Base-by-base conservation (phyloP, 305 asterid species). In the Petunia hybrid region DNA sequence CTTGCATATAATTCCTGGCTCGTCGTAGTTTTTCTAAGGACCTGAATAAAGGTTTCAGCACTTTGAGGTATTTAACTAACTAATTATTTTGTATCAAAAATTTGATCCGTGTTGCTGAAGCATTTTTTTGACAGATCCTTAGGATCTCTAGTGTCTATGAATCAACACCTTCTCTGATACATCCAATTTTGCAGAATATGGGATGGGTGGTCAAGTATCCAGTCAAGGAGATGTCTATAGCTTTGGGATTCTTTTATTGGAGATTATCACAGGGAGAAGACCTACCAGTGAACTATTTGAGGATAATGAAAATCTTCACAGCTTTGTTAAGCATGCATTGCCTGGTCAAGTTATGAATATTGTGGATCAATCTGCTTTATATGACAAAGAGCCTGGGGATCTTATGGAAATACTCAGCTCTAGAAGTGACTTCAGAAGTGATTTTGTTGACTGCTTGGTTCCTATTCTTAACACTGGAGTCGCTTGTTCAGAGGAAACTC, bases 241-340 rank as follows among this genome's bases (percentile, higher is more conserved):
- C 48, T 85, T 51, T 81, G 88, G 87, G 8, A 78, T 87, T 42
- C 76, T 87, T n/a, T 46, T 87, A 7, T 14, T 87, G 46, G 89
- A 86, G 85, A 80, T 86, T 80, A 76, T 86, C 82, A 82, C 87
- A 1, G 78, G 82, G 16, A 78, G 53, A 75, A 81, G 80, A 46
- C 85, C 89, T 2, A 81, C 80, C 1, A 78, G 80, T 60, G 80
- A 86, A 73, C 12, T 8, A 71, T 79, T 86, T 10, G 9, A 75
- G 6, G 87, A 79, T 3, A 14, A 64, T 39, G 38, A 39, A 22
- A 75, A 70, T 83, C 84, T 86, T 74, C 81, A 79, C 64, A 48
- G 68, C 64, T 83, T 78, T 13, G 86, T 83, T 5, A 78, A 66
- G 16, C 80, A 9, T 9, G 77, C 73, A 39, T 81, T 81, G 63